Percentiles rank a stretch among this genome's conserved stretches.
Evolutionary conservation across 768 basidiomycete species (phyloP).

Genomic region (Candolleomyces aberdarensis): DNA sequence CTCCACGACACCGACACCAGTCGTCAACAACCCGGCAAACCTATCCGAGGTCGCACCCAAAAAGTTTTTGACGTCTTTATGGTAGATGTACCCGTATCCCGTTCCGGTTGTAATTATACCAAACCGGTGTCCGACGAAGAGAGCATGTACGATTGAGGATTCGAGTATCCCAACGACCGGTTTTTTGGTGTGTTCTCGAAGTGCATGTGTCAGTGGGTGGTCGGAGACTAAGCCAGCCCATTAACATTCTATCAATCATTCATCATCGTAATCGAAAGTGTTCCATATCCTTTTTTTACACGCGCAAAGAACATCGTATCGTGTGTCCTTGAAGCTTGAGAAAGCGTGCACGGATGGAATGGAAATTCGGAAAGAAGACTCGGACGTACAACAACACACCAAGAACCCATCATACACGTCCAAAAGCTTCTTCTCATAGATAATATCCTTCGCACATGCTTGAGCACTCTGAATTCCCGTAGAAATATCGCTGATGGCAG

Average conservation of each 20-base stretch:
- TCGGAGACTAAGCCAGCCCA: conserved; percentile 27
- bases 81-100: conserved; percentile 30
- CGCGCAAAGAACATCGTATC: neutral
- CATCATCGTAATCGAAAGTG: neutral
- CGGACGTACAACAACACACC: conserved; percentile 34
- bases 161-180: conserved; percentile 34
- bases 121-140: conserved; percentile 33
- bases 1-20: conserved; percentile 32
- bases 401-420: conserved; percentile 33
- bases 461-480: conserved; percentile 27
- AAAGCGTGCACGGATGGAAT: neutral
- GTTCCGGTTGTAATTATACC: conserved; percentile 35
- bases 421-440: conserved; percentile 16
- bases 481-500: conserved; percentile 30
- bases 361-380: neutral
- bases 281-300: too few species aligned
- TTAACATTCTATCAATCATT: neutral
- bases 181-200: conserved; percentile 30
- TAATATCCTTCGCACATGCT: conserved; percentile 28
- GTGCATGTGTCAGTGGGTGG: conserved; percentile 31
- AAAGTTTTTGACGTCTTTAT: conserved; percentile 31
- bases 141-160: conserved; percentile 29
- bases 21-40: conserved; percentile 32
- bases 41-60: conserved; percentile 30
- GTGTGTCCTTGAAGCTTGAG: neutral